These are phyloP conservation scores for Rhynchosporium agropyri DNA, from an alignment of 2,329 filamentous ascomycete genomes.

Conservation along the genomic window DNA sequence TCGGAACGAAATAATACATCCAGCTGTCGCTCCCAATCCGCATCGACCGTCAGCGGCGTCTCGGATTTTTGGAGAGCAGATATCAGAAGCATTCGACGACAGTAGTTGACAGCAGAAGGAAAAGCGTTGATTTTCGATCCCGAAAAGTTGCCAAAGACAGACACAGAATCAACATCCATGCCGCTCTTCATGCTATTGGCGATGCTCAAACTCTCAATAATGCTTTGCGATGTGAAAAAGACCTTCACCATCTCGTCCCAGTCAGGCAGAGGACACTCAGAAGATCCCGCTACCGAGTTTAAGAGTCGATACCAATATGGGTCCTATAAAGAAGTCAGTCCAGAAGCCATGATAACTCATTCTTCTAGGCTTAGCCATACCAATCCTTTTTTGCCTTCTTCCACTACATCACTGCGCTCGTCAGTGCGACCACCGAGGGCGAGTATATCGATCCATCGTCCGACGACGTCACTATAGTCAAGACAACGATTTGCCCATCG, in stretches of 20 bases:
- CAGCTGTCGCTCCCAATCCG: constrained; percentile 83
- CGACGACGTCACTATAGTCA: constrained; percentile 75
- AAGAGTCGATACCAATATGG: constrained; percentile 71
- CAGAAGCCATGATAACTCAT: background rate
- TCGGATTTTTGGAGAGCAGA: constrained; percentile 48
- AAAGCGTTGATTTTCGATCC: constrained; percentile 58
- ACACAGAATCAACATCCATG: constrained; percentile 48
- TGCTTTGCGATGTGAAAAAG: constrained; percentile 51
- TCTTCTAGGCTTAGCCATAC: constrained; percentile 52
- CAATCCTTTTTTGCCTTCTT: constrained; percentile 87
- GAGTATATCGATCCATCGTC: constrained; percentile 85
- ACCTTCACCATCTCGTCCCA: constrained; percentile 54
- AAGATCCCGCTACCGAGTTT: constrained; percentile 53
- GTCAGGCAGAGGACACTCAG: constrained; percentile 48
- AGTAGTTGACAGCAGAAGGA: constrained; percentile 70
- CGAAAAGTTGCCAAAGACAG: constrained; percentile 44
- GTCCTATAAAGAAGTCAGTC: constrained; percentile 38
- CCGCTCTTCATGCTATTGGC: constrained; percentile 42
- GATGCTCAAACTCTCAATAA: constrained; percentile 38
- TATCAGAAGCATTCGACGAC: constrained; percentile 61
- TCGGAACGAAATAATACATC: constrained; percentile 74
- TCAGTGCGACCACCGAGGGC: constrained; percentile 68
- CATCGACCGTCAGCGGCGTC: constrained; percentile 56
- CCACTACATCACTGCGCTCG: constrained; percentile 79
- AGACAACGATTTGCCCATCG: constrained; percentile 91